A percentile compares a stretch with the other conserved stretches of the same genome.
phyloP scores from a whole-genome alignment of 108 stramenopile genomes.

The Cyclotella cryptica region DNA sequence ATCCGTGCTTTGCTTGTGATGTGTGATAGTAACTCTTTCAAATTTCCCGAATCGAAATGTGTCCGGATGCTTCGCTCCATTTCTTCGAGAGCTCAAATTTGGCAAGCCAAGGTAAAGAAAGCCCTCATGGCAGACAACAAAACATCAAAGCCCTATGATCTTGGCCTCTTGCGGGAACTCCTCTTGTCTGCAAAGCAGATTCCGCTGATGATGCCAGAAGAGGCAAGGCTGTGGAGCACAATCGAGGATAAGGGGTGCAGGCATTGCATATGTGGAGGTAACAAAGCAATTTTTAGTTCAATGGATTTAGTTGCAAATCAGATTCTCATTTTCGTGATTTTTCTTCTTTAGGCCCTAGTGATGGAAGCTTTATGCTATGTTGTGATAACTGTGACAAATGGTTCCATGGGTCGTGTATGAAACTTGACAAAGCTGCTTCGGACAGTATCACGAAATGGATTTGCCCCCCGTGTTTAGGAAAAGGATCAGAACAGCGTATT shows the following conservation, averaged over 20 bases:
- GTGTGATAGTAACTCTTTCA: conserved; percentile 47
- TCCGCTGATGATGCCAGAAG: conserved; percentile 62
- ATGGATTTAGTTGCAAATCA: background rate
- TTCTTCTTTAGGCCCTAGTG: conserved; percentile 64
- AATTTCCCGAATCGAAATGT: conserved; percentile 75
- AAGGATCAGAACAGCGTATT: conserved; percentile 2
- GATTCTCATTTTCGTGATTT: background rate
- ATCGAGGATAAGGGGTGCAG: conserved; percentile 73
- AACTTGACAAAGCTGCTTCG: conserved; percentile 49
- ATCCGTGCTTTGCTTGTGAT: conserved; percentile 52
- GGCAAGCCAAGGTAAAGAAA: conserved; percentile 67
- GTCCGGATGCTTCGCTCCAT: conserved; percentile 68
- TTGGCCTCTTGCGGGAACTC: conserved; percentile 59
- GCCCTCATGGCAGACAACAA: conserved; percentile 63
- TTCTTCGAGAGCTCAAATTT: conserved; percentile 56
- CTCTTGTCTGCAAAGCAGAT: conserved; percentile 45
- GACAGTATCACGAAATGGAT: conserved; percentile 62
- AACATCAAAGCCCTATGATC: conserved; percentile 44
- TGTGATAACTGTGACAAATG: conserved; percentile 87
- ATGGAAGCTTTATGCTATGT: conserved; percentile 88
- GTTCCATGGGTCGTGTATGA: conserved; percentile 90
- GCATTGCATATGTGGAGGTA: conserved; percentile 74
- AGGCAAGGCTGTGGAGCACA: conserved; percentile 50
- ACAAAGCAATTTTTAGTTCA: background rate
- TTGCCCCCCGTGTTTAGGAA: conserved; percentile 61